phyloP scores from a whole-genome alignment of 2,329 filamentous ascomycete species.

The Geosmithia flava region DNA sequence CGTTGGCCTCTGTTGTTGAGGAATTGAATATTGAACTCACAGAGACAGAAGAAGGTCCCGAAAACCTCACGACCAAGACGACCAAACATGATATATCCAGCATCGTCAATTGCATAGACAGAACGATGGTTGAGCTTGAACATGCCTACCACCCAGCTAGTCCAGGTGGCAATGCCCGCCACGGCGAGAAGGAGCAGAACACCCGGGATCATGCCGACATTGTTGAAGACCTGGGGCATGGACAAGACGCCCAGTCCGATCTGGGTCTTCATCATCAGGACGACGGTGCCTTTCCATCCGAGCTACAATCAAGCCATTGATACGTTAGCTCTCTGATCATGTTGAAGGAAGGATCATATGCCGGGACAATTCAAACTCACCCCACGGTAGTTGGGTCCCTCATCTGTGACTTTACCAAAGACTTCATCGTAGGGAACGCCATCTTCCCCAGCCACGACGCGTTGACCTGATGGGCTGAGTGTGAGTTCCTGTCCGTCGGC shows the following conservation, averaged over 20 bases:
- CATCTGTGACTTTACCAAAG: neutral
- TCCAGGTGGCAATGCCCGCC: neutral
- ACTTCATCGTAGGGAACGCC: neutral
- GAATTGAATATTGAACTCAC: slow-evolving; percentile 9
- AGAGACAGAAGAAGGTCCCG: slow-evolving; percentile 19
- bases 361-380: too few species aligned
- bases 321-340: too few species aligned
- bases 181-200: slow-evolving; percentile 1
- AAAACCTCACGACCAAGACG: slow-evolving; percentile 28
- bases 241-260: slow-evolving; percentile 3
- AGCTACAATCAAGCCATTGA: too few species aligned
- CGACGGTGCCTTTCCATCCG: slow-evolving; percentile 28
- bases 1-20: neutral
- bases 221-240: slow-evolving; percentile 1
- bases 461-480: too few species aligned
- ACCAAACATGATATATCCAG: slow-evolving; percentile 34
- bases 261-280: slow-evolving; percentile 14
- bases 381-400: slow-evolving; percentile 1
- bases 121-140: slow-evolving; percentile 38
- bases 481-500: too few species aligned
- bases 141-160: slow-evolving; percentile 15
- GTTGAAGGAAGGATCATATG: too few species aligned
- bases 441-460: neutral
- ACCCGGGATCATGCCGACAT: slow-evolving; percentile 2
- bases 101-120: slow-evolving; percentile 42